Conservation (phyloP, 164 flowering plant genomes). For the Litsea cubeba region DNA sequence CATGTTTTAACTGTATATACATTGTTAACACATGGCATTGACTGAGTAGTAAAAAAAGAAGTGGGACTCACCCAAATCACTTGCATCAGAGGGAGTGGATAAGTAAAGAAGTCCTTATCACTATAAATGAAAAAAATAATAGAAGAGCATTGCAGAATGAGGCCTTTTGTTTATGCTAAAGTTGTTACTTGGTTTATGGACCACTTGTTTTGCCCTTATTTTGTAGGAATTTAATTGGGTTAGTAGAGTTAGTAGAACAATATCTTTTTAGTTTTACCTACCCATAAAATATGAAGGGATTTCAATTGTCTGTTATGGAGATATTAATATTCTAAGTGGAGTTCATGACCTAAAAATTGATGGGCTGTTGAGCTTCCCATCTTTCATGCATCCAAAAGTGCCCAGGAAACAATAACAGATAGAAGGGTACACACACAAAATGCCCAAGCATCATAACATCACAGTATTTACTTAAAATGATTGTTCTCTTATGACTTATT, state of each 20-base stretch:
- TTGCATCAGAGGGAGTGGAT: too few relatives aligned
- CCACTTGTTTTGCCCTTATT: neutral
- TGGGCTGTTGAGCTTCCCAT: neutral
- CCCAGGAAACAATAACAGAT: neutral
- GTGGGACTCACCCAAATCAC: too few relatives aligned
- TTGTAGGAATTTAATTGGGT: neutral
- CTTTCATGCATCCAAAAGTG: neutral
- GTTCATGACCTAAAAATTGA: neutral
- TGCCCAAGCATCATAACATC: too few relatives aligned
- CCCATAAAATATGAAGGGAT: neutral
- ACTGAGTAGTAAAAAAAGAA: too few relatives aligned
- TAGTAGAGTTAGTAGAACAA: neutral
- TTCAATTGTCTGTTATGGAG: neutral
- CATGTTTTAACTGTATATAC: too few relatives aligned
- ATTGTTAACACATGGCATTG: too few relatives aligned
- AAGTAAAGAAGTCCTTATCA: neutral
- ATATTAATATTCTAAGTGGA: neutral
- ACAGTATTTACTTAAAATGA: too few relatives aligned
- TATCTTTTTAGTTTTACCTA: neutral
- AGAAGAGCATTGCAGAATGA: neutral
- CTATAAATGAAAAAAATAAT: too few relatives aligned
- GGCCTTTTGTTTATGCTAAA: neutral
- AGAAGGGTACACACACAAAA: neutral
- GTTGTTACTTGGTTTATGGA: neutral
- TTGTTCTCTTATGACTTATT: too few relatives aligned